Evolutionary conservation across 805 yeast species (phyloP).

Genomic region (Nakazawaea ernobii): DNA sequence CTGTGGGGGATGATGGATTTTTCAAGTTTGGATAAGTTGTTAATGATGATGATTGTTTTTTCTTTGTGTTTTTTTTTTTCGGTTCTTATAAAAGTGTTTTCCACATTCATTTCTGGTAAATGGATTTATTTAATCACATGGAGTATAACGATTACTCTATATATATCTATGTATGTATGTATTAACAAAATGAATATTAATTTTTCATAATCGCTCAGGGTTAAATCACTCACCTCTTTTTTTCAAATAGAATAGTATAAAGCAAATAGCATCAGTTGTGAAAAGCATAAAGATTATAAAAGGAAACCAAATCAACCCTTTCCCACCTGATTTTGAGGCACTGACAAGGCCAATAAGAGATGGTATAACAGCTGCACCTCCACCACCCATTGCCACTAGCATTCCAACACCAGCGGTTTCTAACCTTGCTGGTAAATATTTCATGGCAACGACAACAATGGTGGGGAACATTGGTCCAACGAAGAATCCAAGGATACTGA

Average conservation of each 20-base stretch:
- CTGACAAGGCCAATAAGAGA: conserved; percentile 51
- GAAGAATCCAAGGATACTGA: conserved; percentile 38
- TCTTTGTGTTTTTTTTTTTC: background rate
- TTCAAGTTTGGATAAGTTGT: conserved; percentile 7
- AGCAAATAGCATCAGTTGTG: conserved; percentile 15
- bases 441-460: conserved; percentile 57
- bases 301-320: conserved; percentile 28
- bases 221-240: background rate
- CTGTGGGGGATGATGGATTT: conserved; percentile 10
- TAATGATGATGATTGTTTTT: background rate
- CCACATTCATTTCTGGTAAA: too few species aligned
- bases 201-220: too few species aligned
- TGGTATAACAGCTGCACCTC: conserved; percentile 76
- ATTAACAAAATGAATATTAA: too few species aligned
- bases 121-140: too few species aligned
- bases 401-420: conserved; percentile 69
- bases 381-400: conserved; percentile 74
- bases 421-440: conserved; percentile 51
- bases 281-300: conserved; percentile 17
- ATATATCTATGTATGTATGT: too few species aligned
- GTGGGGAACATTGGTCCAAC: conserved; percentile 64
- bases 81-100: background rate
- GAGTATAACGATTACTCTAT: too few species aligned
- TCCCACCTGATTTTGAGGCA: conserved; percentile 22
- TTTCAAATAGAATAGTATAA: background rate